These are phyloP conservation scores for Linum trigynum DNA, from an alignment of 345 rosid species.

Conservation along the genomic window DNA sequence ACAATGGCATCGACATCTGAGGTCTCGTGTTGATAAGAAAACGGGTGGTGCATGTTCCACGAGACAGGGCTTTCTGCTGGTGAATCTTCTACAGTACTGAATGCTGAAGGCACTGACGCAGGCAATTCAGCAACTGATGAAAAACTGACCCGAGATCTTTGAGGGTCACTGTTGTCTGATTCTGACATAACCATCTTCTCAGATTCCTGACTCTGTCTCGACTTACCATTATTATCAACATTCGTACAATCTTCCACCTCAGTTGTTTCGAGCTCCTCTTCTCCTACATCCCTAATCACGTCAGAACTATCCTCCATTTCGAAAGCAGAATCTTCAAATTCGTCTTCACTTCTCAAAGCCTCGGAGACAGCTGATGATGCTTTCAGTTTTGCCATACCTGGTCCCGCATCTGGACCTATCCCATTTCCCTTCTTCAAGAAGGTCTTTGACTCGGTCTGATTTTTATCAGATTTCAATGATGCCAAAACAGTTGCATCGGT, in stretches of 20 bases:
- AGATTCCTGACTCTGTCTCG: conserved; percentile 52
- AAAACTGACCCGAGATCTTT: conserved; percentile 48
- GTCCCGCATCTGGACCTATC: conserved; percentile 42
- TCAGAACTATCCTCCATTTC: conserved; percentile 45
- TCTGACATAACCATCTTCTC: conserved; percentile 57
- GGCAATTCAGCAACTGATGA: conserved; percentile 56
- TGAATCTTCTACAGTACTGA: conserved; percentile 53
- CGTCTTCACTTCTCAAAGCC: conserved; percentile 32
- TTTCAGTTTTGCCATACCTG: conserved; percentile 30
- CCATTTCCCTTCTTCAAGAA: conserved; percentile 43
- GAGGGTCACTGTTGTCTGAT: conserved; percentile 47
- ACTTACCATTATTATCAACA: conserved; percentile 40
- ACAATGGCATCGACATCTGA: conserved; percentile 76
- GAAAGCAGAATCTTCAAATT: conserved; percentile 34
- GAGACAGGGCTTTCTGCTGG: conserved; percentile 66
- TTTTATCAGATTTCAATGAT: conserved; percentile 50
- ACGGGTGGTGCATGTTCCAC: conserved; percentile 72
- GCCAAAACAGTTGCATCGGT: conserved; percentile 40
- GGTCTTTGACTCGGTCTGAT: conserved; percentile 41
- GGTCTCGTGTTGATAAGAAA: conserved; percentile 57
- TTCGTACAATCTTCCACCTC: conserved; percentile 35
- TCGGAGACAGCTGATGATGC: conserved; percentile 41
- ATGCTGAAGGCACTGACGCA: conserved; percentile 38
- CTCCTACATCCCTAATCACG: conserved; percentile 32
- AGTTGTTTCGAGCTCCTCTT: conserved; percentile 42